phyloP scores from a whole-genome alignment of 2,329 filamentous ascomycete genomes.

The Arthrocladium fulminans region DNA sequence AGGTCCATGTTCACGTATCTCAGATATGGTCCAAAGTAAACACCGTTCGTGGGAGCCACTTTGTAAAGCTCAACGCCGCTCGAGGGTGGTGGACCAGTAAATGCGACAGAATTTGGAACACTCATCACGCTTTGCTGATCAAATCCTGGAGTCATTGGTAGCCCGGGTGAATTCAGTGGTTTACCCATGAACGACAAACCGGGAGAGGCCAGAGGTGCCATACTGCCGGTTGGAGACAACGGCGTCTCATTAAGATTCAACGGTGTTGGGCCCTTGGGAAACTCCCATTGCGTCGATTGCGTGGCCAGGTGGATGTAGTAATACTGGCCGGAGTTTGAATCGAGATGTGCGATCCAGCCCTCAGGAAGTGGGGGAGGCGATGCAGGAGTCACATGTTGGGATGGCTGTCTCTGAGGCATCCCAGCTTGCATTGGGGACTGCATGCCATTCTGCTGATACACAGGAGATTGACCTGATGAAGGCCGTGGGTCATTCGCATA shows the following conservation, averaged over 20 bases:
- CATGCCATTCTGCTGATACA: slow-evolving; percentile 10
- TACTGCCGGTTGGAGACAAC: slow-evolving; percentile 70
- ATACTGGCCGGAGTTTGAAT: slow-evolving; percentile 92
- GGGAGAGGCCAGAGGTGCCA: slow-evolving; percentile 62
- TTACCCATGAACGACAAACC: slow-evolving; percentile 50
- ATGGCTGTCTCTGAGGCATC: slow-evolving; percentile 11
- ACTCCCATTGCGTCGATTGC: slow-evolving; percentile 97
- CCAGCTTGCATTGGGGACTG: neutral
- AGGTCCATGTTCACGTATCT: slow-evolving; percentile 96
- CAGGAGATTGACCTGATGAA: neutral
- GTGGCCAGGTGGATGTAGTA: slow-evolving; percentile 97
- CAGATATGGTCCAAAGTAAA: slow-evolving; percentile 95
- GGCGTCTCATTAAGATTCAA: slow-evolving; percentile 73
- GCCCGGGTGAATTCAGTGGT: slow-evolving; percentile 67
- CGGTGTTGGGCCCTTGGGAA: slow-evolving; percentile 89
- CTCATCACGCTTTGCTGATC: slow-evolving; percentile 71
- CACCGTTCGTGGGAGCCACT: slow-evolving; percentile 83
- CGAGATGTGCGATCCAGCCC: slow-evolving; percentile 95
- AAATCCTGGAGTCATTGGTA: slow-evolving; percentile 74
- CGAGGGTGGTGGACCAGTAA: slow-evolving; percentile 77
- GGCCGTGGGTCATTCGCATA: slow-evolving; percentile 72
- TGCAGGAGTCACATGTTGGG: slow-evolving; percentile 50
- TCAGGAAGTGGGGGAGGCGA: slow-evolving; percentile 91
- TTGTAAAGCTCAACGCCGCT: slow-evolving; percentile 93
- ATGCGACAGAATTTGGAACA: slow-evolving; percentile 66